Conservation (phyloP, 305 asterid genomes). For the Fraxinus sp. region DNA sequence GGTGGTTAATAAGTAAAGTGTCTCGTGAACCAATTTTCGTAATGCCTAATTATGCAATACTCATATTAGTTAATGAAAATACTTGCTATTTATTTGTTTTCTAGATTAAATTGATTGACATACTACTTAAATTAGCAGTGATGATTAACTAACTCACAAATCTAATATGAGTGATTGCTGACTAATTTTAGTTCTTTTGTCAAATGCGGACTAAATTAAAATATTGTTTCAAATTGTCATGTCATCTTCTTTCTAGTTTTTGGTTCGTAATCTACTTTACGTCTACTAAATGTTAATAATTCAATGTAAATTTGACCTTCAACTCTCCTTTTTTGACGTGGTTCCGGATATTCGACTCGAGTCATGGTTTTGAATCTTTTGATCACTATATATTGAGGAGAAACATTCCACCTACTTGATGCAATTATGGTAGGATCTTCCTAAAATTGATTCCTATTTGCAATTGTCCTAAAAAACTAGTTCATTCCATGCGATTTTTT, state of each 20-base stretch:
- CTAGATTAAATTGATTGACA: background rate
- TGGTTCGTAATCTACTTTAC: constrained; percentile 12
- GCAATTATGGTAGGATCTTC: constrained; percentile 74
- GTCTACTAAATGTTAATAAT: constrained; percentile 17
- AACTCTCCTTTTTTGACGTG: constrained; percentile 8
- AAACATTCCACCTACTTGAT: constrained; percentile 66
- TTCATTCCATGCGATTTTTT: constrained; percentile 84
- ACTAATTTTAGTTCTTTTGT: constrained; percentile 5
- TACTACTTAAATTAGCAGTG: too few species aligned
- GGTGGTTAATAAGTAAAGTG: background rate
- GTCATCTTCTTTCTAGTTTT: constrained; percentile 11
- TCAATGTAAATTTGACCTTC: constrained; percentile 3
- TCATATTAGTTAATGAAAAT: background rate
- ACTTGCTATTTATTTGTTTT: background rate
- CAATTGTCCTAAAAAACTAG: constrained; percentile 79
- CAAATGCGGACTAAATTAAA: background rate
- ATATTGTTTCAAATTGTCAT: too few species aligned
- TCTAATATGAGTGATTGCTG: background rate
- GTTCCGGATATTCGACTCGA: constrained; percentile 66
- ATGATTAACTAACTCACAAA: too few species aligned
- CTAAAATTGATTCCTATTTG: constrained; percentile 56
- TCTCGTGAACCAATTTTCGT: background rate
- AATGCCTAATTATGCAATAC: background rate
- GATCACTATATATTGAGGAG: constrained; percentile 71
- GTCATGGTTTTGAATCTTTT: constrained; percentile 99